Evolutionary conservation across 257 asterid species (phyloP).

Genomic region (Solanum medicagineum): DNA sequence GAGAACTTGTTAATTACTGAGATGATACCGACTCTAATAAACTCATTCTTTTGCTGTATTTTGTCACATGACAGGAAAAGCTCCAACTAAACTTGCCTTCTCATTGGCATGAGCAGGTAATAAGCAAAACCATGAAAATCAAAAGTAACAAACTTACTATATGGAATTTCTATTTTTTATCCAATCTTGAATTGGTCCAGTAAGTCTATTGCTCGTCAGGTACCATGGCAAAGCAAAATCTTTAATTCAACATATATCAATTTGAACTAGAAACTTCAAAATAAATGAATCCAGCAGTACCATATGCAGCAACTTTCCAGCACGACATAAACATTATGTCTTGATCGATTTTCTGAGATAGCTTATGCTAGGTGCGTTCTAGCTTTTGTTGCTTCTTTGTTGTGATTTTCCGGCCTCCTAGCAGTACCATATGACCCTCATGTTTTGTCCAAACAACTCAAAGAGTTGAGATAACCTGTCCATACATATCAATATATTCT

Average conservation of each 20-base stretch:
- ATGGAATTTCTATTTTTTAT: not conserved
- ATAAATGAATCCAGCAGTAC: not conserved
- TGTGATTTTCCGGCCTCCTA: no score
- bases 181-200: constrained; percentile 35
- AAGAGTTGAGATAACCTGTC: no score
- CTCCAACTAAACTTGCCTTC: not conserved
- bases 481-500: no score
- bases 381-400: no score
- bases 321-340: no score
- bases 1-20: not conserved
- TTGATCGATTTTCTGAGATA: no score
- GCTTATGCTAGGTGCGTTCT: no score
- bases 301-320: no score
- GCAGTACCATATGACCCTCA: no score
- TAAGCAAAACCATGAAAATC: not conserved
- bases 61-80: not conserved
- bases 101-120: not conserved
- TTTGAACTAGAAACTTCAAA: not conserved
- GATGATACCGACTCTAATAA: not conserved
- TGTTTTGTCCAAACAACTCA: no score
- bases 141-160: constrained; percentile 13
- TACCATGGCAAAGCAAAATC: constrained; percentile 15
- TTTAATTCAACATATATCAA: not conserved
- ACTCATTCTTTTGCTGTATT: not conserved
- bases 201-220: constrained; percentile 40